A percentile compares a stretch with the other conserved stretches of the same genome.
Conservation (phyloP, 768 basidiomycete species). For the Mycena filopes region DNA sequence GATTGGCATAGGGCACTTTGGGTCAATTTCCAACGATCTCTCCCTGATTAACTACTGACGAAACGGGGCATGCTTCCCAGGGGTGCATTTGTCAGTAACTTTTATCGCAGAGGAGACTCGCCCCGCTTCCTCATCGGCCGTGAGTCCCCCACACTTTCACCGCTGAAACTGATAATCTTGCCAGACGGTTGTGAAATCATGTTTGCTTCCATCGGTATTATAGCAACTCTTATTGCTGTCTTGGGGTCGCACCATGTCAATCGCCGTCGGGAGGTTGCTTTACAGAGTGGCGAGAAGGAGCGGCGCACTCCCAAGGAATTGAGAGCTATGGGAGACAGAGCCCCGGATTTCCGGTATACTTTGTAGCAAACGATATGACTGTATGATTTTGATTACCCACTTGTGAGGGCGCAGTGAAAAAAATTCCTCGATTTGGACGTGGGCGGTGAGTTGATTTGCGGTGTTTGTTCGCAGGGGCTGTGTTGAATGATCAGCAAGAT, state of each 20-base stretch:
- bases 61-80: slow-evolving; percentile 35
- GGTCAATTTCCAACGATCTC: slow-evolving; percentile 3
- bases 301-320: slow-evolving; percentile 49
- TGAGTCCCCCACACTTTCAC: slow-evolving; percentile 45
- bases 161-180: not conserved
- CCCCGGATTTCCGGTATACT: slow-evolving; percentile 71
- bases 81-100: slow-evolving; percentile 71
- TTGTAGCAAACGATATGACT: slow-evolving; percentile 46
- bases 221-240: slow-evolving; percentile 57
- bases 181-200: slow-evolving; percentile 72
- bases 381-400: not conserved
- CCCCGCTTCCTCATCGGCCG: slow-evolving; percentile 73
- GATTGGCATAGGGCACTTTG: slow-evolving; percentile 72
- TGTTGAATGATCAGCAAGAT: not conserved
- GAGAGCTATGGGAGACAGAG: slow-evolving; percentile 64
- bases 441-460: not conserved
- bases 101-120: slow-evolving; percentile 67
- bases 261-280: slow-evolving; percentile 53
- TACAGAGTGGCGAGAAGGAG: slow-evolving; percentile 45
- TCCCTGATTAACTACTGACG: not conserved
- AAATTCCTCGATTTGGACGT: slow-evolving; percentile 1
- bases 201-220: slow-evolving; percentile 73
- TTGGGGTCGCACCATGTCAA: slow-evolving; percentile 67
- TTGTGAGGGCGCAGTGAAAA: no score
- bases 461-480: not conserved